Base-by-base conservation (phyloP, 169 alveolate species). In the Plasmodium malariae region DNA sequence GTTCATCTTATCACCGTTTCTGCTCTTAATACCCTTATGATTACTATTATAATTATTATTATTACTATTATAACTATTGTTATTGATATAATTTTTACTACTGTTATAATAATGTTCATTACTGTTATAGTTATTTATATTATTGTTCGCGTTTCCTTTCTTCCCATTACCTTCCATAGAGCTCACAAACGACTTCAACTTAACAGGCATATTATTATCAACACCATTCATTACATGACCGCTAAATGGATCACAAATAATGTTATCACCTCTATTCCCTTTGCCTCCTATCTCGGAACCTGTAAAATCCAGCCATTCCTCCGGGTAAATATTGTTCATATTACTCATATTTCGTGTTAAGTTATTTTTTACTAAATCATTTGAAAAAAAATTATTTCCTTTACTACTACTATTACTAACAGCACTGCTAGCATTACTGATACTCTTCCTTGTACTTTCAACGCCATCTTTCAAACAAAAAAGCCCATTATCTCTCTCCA, bases 351-450 rank as follows among this genome's bases (percentile, higher is more conserved):
- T n/a, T 51, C 6, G 11, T 67, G 57, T 28, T 5, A n/a, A n/a
- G 21, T 9, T 67, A 7, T 48, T 36, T 12, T 36, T 30, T 26
- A 36, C 30, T 67, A 67, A 67, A 67, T 55, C 74, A n/a, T 51
- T 51, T n/a, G 12, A 6, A n/a, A 51, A 51, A n/a, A 51, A 51
- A 51, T n/a, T 6, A 51, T n/a, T 51, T 17, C 26, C 17, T 19
- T 26, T 49, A 26, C 60, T 67, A 26, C 60, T 67, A 37, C 60
- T 67, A 11, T 30, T 45, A 21, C 60, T 73, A 60, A 17, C 9
- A 73, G 14, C n/a, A 73, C 45, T 59, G n/a, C 63, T 59, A 54
- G 9, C 54, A 24, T 54, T 19, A 9, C 72, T 59, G 24, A 73
- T 21, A 2, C 71, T 55, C 34, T 54, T 9, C 37, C 55, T 73